A percentile compares a stretch with the other conserved stretches of the same genome.
Evolutionary conservation across 1,139 yeast species (phyloP).

Genomic region (Blastobotrys indianensis): DNA sequence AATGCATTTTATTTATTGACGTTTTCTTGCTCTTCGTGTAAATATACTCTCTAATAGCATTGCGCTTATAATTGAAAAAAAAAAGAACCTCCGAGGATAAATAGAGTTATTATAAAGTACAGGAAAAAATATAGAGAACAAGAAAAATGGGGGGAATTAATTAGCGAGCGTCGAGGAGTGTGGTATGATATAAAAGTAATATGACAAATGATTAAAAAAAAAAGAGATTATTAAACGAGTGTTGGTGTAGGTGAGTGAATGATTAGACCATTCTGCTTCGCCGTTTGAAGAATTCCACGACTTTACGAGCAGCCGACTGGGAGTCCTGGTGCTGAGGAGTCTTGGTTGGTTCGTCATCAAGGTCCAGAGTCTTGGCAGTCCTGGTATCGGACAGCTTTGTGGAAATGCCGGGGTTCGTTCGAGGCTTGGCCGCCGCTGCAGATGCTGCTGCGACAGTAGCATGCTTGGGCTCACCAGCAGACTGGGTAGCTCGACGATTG

Average conservation of each 20-base stretch:
- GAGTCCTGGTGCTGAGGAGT: slow-evolving; percentile 15
- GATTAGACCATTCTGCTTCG: slow-evolving; percentile 43
- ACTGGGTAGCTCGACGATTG: no score
- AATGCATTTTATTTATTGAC: no score
- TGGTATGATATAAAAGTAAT: neutral
- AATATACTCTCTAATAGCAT: no score
- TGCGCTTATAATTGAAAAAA: no score
- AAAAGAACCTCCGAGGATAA: no score
- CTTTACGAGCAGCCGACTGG: slow-evolving; percentile 29
- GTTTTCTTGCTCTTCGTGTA: no score
- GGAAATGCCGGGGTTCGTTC: no score
- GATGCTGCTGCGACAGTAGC: no score
- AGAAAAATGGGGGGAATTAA: neutral
- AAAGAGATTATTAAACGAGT: neutral
- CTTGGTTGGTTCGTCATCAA: neutral
- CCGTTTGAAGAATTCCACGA: slow-evolving; percentile 35
- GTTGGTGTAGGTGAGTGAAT: neutral
- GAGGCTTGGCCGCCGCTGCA: no score
- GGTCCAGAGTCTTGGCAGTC: neutral
- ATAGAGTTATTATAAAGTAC: no score
- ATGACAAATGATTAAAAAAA: slow-evolving; percentile 7
- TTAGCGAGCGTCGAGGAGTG: no score
- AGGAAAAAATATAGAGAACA: neutral
- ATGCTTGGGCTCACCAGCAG: no score
- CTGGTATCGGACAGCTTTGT: neutral